Conservation (phyloP, 352 stramenopile genomes). For the Phytophthora sojae region DNA sequence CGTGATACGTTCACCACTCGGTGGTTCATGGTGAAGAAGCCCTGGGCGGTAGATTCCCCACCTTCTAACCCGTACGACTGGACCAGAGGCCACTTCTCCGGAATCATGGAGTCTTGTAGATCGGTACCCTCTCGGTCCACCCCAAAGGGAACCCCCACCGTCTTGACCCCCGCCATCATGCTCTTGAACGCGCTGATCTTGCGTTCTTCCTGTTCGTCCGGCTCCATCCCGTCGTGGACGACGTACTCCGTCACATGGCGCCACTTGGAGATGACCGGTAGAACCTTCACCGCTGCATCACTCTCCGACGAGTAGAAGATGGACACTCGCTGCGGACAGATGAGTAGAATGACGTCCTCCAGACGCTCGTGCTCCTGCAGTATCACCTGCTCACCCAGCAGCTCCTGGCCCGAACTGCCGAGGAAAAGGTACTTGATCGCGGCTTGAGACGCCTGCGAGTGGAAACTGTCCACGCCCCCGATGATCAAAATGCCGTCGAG, state of each 20-base stretch:
- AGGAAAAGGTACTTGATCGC: conserved; percentile 84
- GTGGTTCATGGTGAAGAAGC: conserved; percentile 87
- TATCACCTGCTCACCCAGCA: conserved; percentile 80
- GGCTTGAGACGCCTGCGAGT: conserved; percentile 68
- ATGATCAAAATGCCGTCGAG: conserved; percentile 73
- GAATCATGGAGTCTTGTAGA: conserved; percentile 58
- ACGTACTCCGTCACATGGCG: conserved; percentile 71
- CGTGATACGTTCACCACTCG: conserved; percentile 62
- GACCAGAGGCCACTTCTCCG: conserved; percentile 80
- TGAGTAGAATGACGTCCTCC: conserved; percentile 74
- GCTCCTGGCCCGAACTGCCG: conserved; percentile 70
- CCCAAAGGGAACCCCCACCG: conserved; percentile 70
- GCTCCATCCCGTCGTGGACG: conserved; percentile 70
- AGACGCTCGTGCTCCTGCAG: conserved; percentile 67
- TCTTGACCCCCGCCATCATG: conserved; percentile 58
- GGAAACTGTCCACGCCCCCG: conserved; percentile 73
- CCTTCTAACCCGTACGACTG: conserved; percentile 74
- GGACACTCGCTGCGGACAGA: conserved; percentile 44
- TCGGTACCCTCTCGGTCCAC: conserved; percentile 40
- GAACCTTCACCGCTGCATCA: conserved; percentile 65
- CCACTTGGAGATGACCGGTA: conserved; percentile 76
- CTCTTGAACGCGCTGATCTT: conserved; percentile 73
- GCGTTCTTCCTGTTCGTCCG: conserved; percentile 70
- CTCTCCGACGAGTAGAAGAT: conserved; percentile 80
- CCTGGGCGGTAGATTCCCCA: conserved; percentile 37